Evolutionary conservation across 176 grass and related monocot genomes (phyloP), one percentile per base, ranked within the genome.

Genomic region (Pharus latifolius): DNA sequence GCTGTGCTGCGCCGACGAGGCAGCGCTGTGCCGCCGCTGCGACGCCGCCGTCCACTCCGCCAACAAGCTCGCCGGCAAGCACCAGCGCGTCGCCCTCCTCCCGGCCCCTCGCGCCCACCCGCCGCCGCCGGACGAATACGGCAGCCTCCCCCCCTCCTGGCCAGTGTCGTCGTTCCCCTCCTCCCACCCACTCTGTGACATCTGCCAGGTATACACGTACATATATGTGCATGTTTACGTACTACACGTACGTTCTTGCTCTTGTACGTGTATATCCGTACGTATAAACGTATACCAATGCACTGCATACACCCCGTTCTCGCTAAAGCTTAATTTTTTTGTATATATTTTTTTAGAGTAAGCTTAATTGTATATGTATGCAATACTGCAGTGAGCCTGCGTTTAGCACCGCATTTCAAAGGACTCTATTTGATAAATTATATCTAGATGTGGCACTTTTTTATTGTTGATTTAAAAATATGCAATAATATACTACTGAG

Each of bases 21-120:
- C 82, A 38, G 82, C 74, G 67, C 82, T 84, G 13, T 84, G 87
- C 24, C 78, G 84, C 60, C 50, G 66, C 44, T 91, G 87, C 78
- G 91, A 91, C 77, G 84, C 69, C 43, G 84, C 63, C 54, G 87
- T 96, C 26, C 91, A 96, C 77, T 85, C 87, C 42, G 87, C 87
- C 33, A 96, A 96, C 88, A 91, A 82, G 84, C 87, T 96, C 70
- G 87, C 91, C 70, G 67, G 78, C 14, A 85, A 84, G 65, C 91
- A 96, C 84, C 74, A 82, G 46, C 87, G 84, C 59, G 78, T 96
- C 64, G 80, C 70, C 6, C 87, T 91, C 10, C 78, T 96, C 17
- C 82, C 3, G 6, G 0, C 17, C 15, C 10, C 9, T 4, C 19
- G 18, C 26, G 50, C 68, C 43, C 1, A 0, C 30, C 12, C 5